A percentile compares a stretch with the other conserved stretches of the same genome.
Conservation (phyloP, 768 basidiomycete genomes). For the Scleroderma citrinum region DNA sequence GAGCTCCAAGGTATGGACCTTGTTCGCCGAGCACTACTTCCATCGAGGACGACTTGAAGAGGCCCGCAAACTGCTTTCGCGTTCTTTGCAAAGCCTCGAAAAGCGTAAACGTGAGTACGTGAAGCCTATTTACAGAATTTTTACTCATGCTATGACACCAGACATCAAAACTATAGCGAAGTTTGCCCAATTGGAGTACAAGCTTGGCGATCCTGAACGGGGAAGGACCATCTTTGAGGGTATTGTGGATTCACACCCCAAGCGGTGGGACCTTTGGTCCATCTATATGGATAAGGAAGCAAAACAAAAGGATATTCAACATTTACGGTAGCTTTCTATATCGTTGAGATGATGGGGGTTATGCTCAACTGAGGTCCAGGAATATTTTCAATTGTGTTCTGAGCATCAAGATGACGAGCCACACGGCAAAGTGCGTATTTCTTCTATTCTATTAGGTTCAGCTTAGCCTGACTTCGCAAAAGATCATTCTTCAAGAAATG, state of each 20-base stretch:
- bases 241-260: conserved; percentile 91
- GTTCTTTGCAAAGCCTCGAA: conserved; percentile 84
- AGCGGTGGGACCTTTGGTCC: conserved; percentile 93
- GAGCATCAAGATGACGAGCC: conserved; percentile 81
- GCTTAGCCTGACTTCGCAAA: conserved; percentile 6
- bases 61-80: conserved; percentile 79
- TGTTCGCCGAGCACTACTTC: conserved; percentile 80
- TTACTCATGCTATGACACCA: conserved; percentile 25
- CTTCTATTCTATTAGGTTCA: conserved; percentile 2
- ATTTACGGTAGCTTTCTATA: conserved; percentile 50
- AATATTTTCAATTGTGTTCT: conserved; percentile 85
- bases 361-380: conserved; percentile 33
- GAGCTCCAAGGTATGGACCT: conserved; percentile 91
- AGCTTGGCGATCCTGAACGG: conserved; percentile 86
- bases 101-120: conserved; percentile 81
- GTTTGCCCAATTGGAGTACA: conserved; percentile 95
- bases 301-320: conserved; percentile 70
- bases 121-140: not conserved
- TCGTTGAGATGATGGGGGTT: not conserved
- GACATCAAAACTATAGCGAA: conserved; percentile 94
- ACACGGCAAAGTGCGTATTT: conserved; percentile 86
- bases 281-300: conserved; percentile 97
- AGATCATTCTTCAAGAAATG: conserved; percentile 98
- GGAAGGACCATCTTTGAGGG: conserved; percentile 97
- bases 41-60: conserved; percentile 68